Percentiles rank a stretch among this genome's conserved stretches.
Evolutionary conservation across 169 alveolate genomes (phyloP).

Genomic region (Cryptosporidium muris): DNA sequence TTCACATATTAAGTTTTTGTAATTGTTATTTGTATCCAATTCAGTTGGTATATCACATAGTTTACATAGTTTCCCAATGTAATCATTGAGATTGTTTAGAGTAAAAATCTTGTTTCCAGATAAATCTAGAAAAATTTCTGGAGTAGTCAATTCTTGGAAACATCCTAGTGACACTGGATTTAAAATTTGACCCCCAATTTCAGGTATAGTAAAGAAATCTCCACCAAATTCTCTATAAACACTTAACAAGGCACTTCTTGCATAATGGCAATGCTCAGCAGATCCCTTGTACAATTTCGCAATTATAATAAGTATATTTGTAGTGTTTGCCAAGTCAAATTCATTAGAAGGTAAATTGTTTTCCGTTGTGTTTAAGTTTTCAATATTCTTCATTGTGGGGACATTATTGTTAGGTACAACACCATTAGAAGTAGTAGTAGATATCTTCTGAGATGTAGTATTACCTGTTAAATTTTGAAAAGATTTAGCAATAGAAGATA

Average conservation of each 20-base stretch:
- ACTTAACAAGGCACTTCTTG: background rate
- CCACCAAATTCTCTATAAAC: conserved; percentile 1
- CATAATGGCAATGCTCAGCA: conserved; percentile 43
- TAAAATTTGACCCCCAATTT: conserved; percentile 55
- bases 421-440: background rate
- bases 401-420: background rate
- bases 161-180: conserved; percentile 43
- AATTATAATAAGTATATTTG: conserved; percentile 17
- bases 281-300: conserved; percentile 49
- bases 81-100: background rate
- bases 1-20: conserved; percentile 31
- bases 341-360: background rate
- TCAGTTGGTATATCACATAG: conserved; percentile 27
- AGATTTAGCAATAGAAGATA: conserved; percentile 46
- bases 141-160: conserved; percentile 51
- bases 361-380: background rate
- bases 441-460: background rate
- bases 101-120: conserved; percentile 1
- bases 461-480: conserved; percentile 12
- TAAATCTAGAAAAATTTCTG: conserved; percentile 33
- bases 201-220: conserved; percentile 11
- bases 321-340: too few relatives aligned
- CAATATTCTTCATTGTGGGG: background rate
- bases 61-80: background rate
- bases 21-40: conserved; percentile 7